Base-by-base conservation (phyloP, 1,284 basidiomycete species). In the Apiotrichum brassicae region DNA sequence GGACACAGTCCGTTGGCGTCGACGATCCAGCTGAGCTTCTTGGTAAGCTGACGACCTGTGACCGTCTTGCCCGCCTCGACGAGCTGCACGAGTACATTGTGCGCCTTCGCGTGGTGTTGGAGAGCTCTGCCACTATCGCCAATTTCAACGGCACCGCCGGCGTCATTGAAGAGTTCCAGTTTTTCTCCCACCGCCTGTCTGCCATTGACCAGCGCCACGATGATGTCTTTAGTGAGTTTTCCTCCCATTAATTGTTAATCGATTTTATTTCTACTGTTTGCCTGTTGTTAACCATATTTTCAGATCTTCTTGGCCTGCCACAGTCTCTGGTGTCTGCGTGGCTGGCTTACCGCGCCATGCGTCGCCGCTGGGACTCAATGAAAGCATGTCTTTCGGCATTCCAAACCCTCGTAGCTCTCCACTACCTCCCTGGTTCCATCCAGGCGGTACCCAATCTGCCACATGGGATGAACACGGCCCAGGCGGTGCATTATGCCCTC, bases 131-230 rank as follows among this genome's bases (percentile, higher is more conserved):
- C 6, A 42, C 20, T 18, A 57, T 64, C 16, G 49, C 55, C 8
- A 49, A 40, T 2, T 66, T 56, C 43, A 57, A 65, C 43, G 56
- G 60, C 3, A 56, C 64, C 7, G 45, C 42, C 22, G 58, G 57
- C 2, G 60, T 68, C 19, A 26, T 52, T 5, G 58, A 55, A 16
- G 66, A 70, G 48, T 52, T 68, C 14, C 58, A 64, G 22, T 51
- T 53, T 14, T 59, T 61, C 36, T 46, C 53, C 3, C 48, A 48
- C 13, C 44, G 55, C 19, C 58, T 68, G 46, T 56, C 57, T 1
- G 48, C 38, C 12, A 43, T 66, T 1, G 69, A 70, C 47, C 25
- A 44, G 14, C 55, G 61, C 23, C 62, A 70, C 46, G 61, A 71
- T 26, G 44, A 53, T 9, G 53, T 70, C 18, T 46, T 66, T 32